Conservation (phyloP, 768 basidiomycete species). For the Agrocybe pediades region DNA sequence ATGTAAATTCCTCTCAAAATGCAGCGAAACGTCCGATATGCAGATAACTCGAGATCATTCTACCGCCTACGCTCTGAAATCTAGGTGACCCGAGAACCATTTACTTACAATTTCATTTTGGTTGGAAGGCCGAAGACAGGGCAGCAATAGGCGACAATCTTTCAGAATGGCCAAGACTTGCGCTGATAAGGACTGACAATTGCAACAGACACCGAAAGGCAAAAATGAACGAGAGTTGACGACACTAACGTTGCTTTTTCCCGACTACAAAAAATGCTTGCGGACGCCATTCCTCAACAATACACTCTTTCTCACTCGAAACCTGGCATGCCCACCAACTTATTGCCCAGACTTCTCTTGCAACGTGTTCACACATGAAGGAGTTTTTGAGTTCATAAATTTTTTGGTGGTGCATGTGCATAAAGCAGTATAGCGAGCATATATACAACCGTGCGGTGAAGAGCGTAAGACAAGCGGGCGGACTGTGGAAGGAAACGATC, state of each 20-base stretch:
- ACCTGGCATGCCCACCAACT: neutral
- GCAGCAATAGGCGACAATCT: too few relatives aligned
- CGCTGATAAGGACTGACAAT: neutral
- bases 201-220: neutral
- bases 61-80: neutral
- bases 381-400: slow-evolving; percentile 16
- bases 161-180: neutral
- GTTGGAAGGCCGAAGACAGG: neutral
- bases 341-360: neutral
- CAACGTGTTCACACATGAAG: slow-evolving; percentile 4
- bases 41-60: neutral
- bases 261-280: neutral
- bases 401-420: slow-evolving; percentile 26
- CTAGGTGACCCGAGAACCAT: neutral
- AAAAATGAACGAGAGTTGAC: neutral
- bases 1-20: too few relatives aligned
- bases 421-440: slow-evolving; percentile 24
- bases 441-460: slow-evolving; percentile 24
- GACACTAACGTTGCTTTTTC: neutral
- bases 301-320: neutral
- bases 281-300: neutral
- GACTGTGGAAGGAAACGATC: slow-evolving; percentile 21
- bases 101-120: neutral
- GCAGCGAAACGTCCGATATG: neutral
- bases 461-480: slow-evolving; percentile 18